Evolutionary conservation across 1,139 yeast species (phyloP).

Genomic region (Pichiaceae sp.): DNA sequence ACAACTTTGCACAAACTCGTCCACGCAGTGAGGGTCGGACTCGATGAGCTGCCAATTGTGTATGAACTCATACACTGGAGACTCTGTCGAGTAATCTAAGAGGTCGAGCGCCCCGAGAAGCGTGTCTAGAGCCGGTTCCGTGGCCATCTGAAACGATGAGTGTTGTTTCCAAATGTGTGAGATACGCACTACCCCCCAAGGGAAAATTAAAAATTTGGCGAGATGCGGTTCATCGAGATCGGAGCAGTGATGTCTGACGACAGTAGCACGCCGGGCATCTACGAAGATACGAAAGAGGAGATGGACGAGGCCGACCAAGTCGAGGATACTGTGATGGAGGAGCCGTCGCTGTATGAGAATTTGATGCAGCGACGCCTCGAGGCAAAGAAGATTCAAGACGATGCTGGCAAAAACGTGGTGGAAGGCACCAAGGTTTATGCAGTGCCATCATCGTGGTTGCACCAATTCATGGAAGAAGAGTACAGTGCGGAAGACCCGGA

Average conservation of each 20-base stretch:
- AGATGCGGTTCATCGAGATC: too few relatives aligned
- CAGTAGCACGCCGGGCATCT: not conserved
- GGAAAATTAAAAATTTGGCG: too few relatives aligned
- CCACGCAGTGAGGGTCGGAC: constrained; percentile 4
- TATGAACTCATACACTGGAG: constrained; percentile 6
- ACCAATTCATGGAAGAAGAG: constrained; percentile 21
- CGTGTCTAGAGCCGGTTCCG: not conserved
- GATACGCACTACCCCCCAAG: too few relatives aligned
- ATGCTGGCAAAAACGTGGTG: constrained; percentile 7
- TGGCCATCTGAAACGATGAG: too few relatives aligned
- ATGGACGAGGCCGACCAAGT: not conserved
- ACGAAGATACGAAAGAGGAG: not conserved
- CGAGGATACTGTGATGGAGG: constrained; percentile 1
- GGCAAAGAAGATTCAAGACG: constrained; percentile 7
- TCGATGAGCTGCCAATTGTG: constrained; percentile 8
- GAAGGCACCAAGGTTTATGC: constrained; percentile 22
- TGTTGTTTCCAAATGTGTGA: too few relatives aligned
- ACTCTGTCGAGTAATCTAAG: not conserved
- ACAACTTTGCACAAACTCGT: constrained; percentile 7
- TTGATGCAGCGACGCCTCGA: constrained; percentile 9
- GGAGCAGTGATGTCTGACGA: not conserved
- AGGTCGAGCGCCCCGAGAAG: not conserved
- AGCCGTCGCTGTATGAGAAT: not conserved
- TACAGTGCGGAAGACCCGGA: constrained; percentile 12
- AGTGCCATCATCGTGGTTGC: constrained; percentile 30